Conservation (phyloP, 179 eudicot genomes). For the Heliamphora pulchella region DNA sequence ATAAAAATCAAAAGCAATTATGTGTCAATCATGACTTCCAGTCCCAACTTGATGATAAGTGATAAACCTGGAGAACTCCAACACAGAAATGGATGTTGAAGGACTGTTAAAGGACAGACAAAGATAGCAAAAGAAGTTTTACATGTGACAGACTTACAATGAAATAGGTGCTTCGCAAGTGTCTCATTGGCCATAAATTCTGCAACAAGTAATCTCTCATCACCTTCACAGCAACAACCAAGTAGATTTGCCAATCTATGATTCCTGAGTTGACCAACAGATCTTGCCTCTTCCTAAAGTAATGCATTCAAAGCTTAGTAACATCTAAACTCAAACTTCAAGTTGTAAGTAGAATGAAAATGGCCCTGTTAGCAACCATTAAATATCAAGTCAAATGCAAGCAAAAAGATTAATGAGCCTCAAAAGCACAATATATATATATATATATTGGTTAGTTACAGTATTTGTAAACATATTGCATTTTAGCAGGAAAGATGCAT, state of each 20-base stretch:
- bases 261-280: constrained; percentile 85
- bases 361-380: not conserved
- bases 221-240: constrained; percentile 86
- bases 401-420: not conserved
- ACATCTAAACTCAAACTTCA: not conserved
- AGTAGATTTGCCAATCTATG: constrained; percentile 63
- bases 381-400: not conserved
- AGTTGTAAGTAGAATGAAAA: not conserved
- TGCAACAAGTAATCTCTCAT: constrained; percentile 80
- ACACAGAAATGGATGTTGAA: not conserved
- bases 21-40: not conserved
- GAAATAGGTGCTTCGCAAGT: constrained; percentile 84
- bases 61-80: not conserved
- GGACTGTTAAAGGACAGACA: not conserved
- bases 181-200: constrained; percentile 92
- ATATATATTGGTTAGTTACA: not conserved
- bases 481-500: not conserved
- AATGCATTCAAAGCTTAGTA: constrained; percentile 2
- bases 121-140: constrained; percentile 2
- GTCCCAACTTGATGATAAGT: not conserved
- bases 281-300: constrained; percentile 75
- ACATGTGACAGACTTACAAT: constrained; percentile 48
- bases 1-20: not conserved
- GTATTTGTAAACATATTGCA: not conserved
- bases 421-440: not conserved